Evolutionary conservation across 2,329 filamentous ascomycete genomes (phyloP).

Genomic region (Aquanectria penicillioides): DNA sequence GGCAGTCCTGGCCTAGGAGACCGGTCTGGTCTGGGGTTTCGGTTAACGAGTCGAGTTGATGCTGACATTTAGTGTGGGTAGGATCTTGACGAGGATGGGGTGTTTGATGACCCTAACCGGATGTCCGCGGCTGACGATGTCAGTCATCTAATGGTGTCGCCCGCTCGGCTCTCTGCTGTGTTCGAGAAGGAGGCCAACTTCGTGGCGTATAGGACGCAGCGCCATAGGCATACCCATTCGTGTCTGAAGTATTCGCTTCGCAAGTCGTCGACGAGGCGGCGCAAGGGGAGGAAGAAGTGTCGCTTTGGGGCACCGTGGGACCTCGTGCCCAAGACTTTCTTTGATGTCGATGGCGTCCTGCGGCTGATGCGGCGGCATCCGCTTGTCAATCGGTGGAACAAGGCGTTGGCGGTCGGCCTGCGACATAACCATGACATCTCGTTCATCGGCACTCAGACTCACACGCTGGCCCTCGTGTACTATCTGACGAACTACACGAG

Average conservation of each 20-base stretch:
- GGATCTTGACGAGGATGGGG: background rate
- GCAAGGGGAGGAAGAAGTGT: background rate
- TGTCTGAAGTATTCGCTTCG: conserved; percentile 13
- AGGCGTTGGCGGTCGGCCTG: background rate
- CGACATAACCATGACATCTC: conserved; percentile 15
- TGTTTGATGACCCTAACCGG: background rate
- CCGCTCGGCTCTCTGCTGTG: background rate
- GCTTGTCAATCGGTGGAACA: conserved; percentile 12
- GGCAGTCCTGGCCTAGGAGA: too few relatives aligned
- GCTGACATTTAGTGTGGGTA: background rate
- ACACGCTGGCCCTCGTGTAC: conserved; percentile 11
- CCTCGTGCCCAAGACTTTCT: conserved; percentile 1
- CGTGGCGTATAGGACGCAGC: conserved; percentile 4
- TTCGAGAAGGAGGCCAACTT: conserved; percentile 17
- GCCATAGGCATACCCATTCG: conserved; percentile 2
- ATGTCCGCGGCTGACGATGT: background rate
- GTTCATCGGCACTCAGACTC: conserved; percentile 14
- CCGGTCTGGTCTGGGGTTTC: too few relatives aligned
- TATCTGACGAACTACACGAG: conserved; percentile 13
- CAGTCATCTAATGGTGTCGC: background rate
- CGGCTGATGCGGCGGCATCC: background rate
- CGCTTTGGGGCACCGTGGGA: conserved; percentile 11
- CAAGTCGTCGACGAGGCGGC: too few relatives aligned
- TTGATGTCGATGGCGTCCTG: conserved; percentile 2
- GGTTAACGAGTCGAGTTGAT: too few relatives aligned